phyloP scores from a whole-genome alignment of 768 basidiomycete species.

The Vararia minispora region DNA sequence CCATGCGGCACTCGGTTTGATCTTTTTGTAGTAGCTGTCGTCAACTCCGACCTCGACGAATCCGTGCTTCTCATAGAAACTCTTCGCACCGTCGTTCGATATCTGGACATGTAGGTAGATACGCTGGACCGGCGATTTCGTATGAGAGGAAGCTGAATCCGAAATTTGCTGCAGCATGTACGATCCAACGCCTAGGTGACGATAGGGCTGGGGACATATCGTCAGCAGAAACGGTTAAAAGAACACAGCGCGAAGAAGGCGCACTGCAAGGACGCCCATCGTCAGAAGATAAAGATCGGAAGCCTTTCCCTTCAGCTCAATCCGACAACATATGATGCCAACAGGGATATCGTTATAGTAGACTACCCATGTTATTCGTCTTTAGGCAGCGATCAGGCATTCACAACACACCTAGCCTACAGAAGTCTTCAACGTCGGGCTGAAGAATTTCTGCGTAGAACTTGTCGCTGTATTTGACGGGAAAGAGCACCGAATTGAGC shows the following conservation, averaged over 20 bases:
- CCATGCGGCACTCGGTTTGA: constrained; percentile 78
- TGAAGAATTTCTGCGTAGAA: constrained; percentile 76
- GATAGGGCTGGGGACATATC: constrained; percentile 54
- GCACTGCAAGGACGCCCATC: constrained; percentile 81
- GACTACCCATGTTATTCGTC: constrained; percentile 33
- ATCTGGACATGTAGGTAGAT: constrained; percentile 83
- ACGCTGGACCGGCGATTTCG: constrained; percentile 51
- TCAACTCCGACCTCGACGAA: constrained; percentile 59
- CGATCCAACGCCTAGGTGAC: constrained; percentile 67
- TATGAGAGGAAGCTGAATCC: constrained; percentile 44
- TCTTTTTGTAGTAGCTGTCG: constrained; percentile 83
- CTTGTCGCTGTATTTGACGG: constrained; percentile 80
- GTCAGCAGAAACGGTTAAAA: neutral
- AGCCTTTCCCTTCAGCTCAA: constrained; percentile 55
- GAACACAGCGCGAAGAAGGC: constrained; percentile 16
- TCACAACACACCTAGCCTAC: constrained; percentile 66
- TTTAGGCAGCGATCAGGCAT: constrained; percentile 8
- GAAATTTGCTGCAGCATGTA: constrained; percentile 60
- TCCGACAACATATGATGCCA: constrained; percentile 77
- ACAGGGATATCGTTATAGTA: constrained; percentile 92
- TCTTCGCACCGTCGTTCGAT: constrained; percentile 67
- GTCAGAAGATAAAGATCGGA: constrained; percentile 77
- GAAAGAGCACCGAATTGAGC: constrained; percentile 72
- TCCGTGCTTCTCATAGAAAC: constrained; percentile 76
- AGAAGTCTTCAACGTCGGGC: constrained; percentile 75